Evolutionary conservation across 305 asterid species (phyloP).

Genomic region (Rubia peregrina): DNA sequence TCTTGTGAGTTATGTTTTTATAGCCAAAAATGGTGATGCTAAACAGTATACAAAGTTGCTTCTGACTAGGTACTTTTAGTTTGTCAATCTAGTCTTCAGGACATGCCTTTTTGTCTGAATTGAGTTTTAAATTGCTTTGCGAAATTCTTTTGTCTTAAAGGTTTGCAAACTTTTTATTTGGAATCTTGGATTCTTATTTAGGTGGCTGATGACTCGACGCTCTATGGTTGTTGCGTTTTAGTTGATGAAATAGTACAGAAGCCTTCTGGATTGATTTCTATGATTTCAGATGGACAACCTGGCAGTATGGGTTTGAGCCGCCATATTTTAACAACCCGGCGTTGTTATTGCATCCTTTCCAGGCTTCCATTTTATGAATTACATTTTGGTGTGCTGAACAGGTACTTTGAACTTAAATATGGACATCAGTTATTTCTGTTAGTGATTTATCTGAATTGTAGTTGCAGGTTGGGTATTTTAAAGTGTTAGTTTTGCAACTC

Average conservation of each 20-base stretch:
- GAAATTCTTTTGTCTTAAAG: neutral
- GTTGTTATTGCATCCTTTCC: conserved; percentile 96
- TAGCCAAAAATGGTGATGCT: neutral
- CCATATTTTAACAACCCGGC: conserved; percentile 77
- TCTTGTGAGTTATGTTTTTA: neutral
- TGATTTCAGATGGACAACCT: conserved; percentile 63
- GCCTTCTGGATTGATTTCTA: conserved; percentile 83
- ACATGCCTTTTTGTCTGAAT: neutral
- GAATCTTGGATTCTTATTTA: conserved; percentile 9
- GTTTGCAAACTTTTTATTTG: conserved; percentile 4
- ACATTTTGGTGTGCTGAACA: conserved; percentile 86
- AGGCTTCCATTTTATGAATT: conserved; percentile 93
- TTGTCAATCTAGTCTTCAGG: neutral
- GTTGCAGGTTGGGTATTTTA: neutral
- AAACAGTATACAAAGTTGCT: neutral
- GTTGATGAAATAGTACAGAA: conserved; percentile 89
- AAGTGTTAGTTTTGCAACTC: neutral
- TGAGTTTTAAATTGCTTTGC: neutral
- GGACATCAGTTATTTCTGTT: neutral
- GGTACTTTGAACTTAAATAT: conserved; percentile 34
- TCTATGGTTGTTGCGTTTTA: conserved; percentile 96
- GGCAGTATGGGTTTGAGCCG: conserved; percentile 50
- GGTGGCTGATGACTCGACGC: conserved; percentile 76
- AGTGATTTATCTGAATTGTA: conserved; percentile 2
- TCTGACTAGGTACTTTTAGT: neutral